phyloP scores from a whole-genome alignment of 129 eudicot genomes.

The Flaveria bidentis region DNA sequence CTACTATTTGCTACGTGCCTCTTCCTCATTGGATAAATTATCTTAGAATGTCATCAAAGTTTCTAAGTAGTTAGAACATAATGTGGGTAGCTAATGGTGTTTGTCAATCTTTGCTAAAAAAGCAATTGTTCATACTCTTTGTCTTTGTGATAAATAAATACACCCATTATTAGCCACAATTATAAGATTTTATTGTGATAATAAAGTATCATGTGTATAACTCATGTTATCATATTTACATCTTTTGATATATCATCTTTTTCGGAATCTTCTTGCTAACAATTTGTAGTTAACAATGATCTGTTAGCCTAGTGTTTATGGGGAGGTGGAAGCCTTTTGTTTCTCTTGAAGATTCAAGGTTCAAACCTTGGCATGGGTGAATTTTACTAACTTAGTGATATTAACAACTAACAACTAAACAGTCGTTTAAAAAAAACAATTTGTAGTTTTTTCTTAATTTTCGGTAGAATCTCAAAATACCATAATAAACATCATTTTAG shows the following conservation, averaged over 20 bases:
- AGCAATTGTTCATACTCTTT: slow-evolving; percentile 3
- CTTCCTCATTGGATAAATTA: not conserved
- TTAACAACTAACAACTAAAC: no score
- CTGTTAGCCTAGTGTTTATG: no score
- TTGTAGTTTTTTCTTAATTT: no score
- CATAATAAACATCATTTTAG: no score
- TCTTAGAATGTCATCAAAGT: slow-evolving; percentile 19
- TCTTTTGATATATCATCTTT: not conserved
- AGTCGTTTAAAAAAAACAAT: no score
- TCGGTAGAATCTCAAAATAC: no score
- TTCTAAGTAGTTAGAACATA: not conserved
- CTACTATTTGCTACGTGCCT: not conserved
- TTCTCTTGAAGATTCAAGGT: no score
- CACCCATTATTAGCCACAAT: not conserved
- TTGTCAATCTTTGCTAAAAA: slow-evolving; percentile 3
- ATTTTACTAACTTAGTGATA: no score
- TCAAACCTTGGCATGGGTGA: no score
- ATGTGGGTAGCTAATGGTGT: not conserved
- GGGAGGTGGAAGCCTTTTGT: no score
- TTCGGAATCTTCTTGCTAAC: not conserved
- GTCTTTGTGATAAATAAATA: no score
- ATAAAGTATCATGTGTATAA: not conserved
- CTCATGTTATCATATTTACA: not conserved
- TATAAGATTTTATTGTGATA: not conserved
- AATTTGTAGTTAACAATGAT: no score